A percentile compares a stretch with the other conserved stretches of the same genome.
These are phyloP conservation scores for Metschnikowia cerradonensis DNA, from an alignment of 805 yeast species.

Conservation along the genomic window DNA sequence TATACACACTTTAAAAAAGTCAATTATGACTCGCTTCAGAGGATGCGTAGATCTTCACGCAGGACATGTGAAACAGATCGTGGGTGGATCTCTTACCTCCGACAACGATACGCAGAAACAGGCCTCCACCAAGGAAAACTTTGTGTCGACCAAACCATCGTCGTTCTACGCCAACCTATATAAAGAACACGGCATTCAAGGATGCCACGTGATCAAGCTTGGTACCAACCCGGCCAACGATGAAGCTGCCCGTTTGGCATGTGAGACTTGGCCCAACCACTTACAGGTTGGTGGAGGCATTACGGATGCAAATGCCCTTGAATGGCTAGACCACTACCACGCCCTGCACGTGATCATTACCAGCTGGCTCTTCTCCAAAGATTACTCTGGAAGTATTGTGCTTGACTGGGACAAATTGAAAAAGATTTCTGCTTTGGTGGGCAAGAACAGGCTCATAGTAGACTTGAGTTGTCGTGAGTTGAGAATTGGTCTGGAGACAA, in stretches of 20 bases:
- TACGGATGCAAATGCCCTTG: slow-evolving; percentile 61
- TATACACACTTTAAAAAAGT: no score
- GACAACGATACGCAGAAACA: slow-evolving; percentile 43
- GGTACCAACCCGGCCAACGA: slow-evolving; percentile 78
- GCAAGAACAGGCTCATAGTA: slow-evolving; percentile 66
- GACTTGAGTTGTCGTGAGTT: slow-evolving; percentile 76
- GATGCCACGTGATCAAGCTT: slow-evolving; percentile 91
- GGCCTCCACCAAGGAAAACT: slow-evolving; percentile 47
- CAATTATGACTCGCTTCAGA: slow-evolving; percentile 73
- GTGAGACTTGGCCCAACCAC: slow-evolving; percentile 64
- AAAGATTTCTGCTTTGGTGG: slow-evolving; percentile 51
- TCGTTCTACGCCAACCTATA: slow-evolving; percentile 73
- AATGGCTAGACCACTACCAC: slow-evolving; percentile 66
- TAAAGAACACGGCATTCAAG: slow-evolving; percentile 49
- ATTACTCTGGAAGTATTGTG: slow-evolving; percentile 33
- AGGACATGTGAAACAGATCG: slow-evolving; percentile 95
- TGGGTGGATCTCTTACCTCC: slow-evolving; percentile 78
- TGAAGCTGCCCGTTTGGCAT: slow-evolving; percentile 73
- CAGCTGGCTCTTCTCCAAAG: slow-evolving; percentile 80
- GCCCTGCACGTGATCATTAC: slow-evolving; percentile 92
- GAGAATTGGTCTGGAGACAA: slow-evolving; percentile 17
- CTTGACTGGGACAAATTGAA: slow-evolving; percentile 50
- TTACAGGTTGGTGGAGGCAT: slow-evolving; percentile 96
- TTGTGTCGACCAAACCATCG: slow-evolving; percentile 71
- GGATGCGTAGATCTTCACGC: slow-evolving; percentile 96